These are phyloP conservation scores for Raddia distichophylla DNA, from an alignment of 176 grass and related monocot genomes.

Conservation along the genomic window DNA sequence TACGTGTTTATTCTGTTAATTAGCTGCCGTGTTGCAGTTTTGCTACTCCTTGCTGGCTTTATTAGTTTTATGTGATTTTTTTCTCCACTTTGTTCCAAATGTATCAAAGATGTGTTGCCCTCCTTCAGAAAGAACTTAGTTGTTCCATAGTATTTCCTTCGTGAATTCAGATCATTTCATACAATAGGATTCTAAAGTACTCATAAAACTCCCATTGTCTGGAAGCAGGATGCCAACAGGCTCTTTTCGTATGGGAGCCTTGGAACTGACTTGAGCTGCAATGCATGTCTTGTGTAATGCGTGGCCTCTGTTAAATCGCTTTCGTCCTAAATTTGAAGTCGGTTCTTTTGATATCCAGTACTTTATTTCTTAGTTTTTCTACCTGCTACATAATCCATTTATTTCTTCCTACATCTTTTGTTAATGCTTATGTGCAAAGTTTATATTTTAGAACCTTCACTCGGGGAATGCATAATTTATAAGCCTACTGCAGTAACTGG, in stretches of 20 bases:
- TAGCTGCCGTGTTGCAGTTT: not conserved
- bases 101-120: constrained; percentile 51
- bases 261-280: constrained; percentile 77
- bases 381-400: constrained; percentile 35
- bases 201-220: constrained; percentile 86
- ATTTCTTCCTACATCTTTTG: constrained; percentile 11
- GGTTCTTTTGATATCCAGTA: constrained; percentile 51
- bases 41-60: not conserved
- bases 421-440: not conserved
- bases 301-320: constrained; percentile 83
- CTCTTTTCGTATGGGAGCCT: constrained; percentile 67
- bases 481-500: constrained; percentile 1
- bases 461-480: not conserved
- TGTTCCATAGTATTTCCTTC: constrained; percentile 47
- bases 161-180: constrained; percentile 73
- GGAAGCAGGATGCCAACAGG: constrained; percentile 79
- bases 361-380: constrained; percentile 35
- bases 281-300: constrained; percentile 82
- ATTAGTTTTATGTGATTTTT: constrained; percentile 19
- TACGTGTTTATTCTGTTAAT: not conserved
- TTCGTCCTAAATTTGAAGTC: constrained; percentile 66
- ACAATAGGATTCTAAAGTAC: constrained; percentile 57
- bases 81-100: constrained; percentile 32
- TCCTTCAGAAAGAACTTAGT: constrained; percentile 51
- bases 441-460: not conserved